Conservation (phyloP, 805 yeast species). For the Candida taoyuanica region DNA sequence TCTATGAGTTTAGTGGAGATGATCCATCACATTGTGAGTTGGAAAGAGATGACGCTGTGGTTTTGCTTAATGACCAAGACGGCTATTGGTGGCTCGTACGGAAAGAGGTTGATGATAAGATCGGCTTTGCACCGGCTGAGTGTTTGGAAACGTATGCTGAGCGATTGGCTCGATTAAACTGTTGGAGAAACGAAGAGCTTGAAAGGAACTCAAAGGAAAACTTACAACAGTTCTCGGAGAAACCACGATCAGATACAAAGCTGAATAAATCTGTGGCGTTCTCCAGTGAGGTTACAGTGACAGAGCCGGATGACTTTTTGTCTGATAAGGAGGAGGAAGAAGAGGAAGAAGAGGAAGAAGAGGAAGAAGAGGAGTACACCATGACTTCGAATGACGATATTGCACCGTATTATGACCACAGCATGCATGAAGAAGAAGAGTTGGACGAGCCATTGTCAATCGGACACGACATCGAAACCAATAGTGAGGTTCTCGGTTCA, state of each 20-base stretch:
- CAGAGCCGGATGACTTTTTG: constrained; percentile 10
- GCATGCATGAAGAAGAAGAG: constrained; percentile 4
- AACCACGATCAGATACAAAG: constrained; percentile 3
- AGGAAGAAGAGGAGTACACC: constrained; percentile 15
- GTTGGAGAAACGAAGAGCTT: constrained; percentile 80
- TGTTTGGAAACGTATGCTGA: constrained; percentile 88
- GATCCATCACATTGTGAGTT: constrained; percentile 89
- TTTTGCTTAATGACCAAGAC: constrained; percentile 80
- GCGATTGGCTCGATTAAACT: constrained; percentile 83
- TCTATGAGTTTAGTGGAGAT: constrained; percentile 85
- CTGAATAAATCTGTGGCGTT: constrained; percentile 23
- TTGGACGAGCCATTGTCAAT: too few species aligned
- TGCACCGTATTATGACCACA: not conserved
- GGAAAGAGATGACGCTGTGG: constrained; percentile 75
- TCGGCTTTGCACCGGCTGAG: constrained; percentile 97
- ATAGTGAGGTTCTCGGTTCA: constrained; percentile 21
- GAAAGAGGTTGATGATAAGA: constrained; percentile 51
- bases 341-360: constrained; percentile 5
- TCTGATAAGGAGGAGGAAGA: constrained; percentile 1
- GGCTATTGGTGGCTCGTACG: constrained; percentile 95
- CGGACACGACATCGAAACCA: constrained; percentile 14
- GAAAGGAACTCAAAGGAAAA: constrained; percentile 20
- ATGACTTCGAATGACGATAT: not conserved
- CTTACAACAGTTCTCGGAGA: constrained; percentile 4
- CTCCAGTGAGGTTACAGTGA: constrained; percentile 13